phyloP scores from a whole-genome alignment of 75 land plant species.

The Pseudotsuga menziesii region DNA sequence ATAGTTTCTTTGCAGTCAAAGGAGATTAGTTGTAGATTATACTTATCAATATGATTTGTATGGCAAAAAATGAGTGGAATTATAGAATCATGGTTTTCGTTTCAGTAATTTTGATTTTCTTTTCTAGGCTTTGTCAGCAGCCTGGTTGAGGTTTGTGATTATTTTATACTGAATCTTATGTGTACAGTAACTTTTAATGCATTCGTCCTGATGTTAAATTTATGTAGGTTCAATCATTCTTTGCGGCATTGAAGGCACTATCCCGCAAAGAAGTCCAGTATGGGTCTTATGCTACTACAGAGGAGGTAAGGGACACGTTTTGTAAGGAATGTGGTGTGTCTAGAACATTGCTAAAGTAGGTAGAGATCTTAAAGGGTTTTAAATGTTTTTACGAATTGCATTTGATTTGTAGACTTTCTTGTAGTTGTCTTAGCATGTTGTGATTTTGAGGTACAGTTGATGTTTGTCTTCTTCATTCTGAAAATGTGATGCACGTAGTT shows the following conservation, averaged over 20 bases:
- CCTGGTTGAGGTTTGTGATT: background rate
- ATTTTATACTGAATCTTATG: background rate
- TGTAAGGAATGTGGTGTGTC: background rate
- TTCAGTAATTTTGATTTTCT: no score
- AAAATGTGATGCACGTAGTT: background rate
- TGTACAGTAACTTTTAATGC: conserved; percentile 1
- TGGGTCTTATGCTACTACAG: conserved; percentile 91
- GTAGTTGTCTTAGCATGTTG: background rate
- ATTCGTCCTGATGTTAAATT: conserved; percentile 3
- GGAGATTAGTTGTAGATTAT: background rate
- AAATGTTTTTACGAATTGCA: background rate
- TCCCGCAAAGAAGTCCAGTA: conserved; percentile 93
- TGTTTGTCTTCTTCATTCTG: background rate
- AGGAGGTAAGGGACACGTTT: conserved; percentile 64
- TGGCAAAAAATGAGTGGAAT: background rate
- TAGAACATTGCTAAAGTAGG: background rate
- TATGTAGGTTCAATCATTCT: conserved; percentile 78
- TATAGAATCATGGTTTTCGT: no score
- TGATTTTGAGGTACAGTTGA: background rate
- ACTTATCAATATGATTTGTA: background rate
- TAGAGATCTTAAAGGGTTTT: background rate
- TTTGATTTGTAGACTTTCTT: background rate
- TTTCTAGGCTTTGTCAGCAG: background rate
- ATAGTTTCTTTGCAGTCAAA: background rate
- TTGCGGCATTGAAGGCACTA: conserved; percentile 75